phyloP scores from a whole-genome alignment of 2,329 filamentous ascomycete species.

The Graphilbum ipis-grandicollis region DNA sequence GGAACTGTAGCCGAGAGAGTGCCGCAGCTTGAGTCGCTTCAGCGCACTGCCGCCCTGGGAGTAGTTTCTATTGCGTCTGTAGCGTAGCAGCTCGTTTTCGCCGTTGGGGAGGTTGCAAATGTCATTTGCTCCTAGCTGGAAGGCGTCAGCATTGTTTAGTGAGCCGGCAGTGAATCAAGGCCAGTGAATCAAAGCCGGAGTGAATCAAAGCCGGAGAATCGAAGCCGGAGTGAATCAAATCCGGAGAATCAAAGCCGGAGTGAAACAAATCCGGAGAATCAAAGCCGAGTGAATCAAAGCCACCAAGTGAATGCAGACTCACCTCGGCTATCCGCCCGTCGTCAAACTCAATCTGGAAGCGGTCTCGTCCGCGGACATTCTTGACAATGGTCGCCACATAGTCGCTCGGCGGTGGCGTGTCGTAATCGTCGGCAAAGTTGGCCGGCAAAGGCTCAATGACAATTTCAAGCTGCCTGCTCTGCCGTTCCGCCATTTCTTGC shows the following conservation, averaged over 20 bases:
- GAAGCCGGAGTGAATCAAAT: background rate
- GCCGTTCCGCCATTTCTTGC: background rate
- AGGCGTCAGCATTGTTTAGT: no score
- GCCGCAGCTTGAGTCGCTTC: conserved; percentile 4
- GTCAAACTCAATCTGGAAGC: conserved; percentile 9
- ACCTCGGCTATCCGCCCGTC: conserved; percentile 8
- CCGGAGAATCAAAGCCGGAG: background rate
- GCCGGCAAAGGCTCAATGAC: conserved; percentile 5
- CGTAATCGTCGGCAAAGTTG: conserved; percentile 5
- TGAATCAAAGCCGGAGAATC: no score
- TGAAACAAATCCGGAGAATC: background rate
- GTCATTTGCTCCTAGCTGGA: conserved; percentile 2
- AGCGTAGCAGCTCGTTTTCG: conserved; percentile 3
- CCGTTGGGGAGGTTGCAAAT: conserved; percentile 8
- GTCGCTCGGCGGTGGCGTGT: conserved; percentile 4
- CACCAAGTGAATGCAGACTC: background rate
- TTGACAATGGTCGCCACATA: conserved; percentile 6
- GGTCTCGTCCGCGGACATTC: conserved; percentile 3
- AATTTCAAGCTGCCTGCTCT: conserved; percentile 3
- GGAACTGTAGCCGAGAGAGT: conserved; percentile 1
- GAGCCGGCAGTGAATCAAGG: no score
- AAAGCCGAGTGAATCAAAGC: background rate
- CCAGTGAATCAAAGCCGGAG: no score
- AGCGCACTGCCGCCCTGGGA: background rate
- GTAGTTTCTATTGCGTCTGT: conserved; percentile 1